A percentile compares a stretch with the other conserved stretches of the same genome.
Conservation (phyloP, 768 basidiomycete genomes). For the Kwoniella bestiolae region DNA sequence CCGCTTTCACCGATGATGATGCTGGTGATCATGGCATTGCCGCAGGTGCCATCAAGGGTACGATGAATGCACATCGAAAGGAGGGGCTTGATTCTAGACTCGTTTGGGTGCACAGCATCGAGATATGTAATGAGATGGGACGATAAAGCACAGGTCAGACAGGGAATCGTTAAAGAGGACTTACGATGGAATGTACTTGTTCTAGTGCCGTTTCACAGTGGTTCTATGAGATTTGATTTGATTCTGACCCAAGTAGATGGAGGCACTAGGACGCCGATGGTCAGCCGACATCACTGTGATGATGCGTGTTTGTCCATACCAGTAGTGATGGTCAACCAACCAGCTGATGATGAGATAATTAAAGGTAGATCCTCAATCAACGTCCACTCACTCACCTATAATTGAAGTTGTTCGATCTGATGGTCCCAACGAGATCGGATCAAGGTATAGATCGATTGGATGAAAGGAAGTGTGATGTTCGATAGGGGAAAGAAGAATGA, state of each 20-base stretch:
- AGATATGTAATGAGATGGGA: background rate
- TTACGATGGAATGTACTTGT: background rate
- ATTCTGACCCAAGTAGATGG: background rate
- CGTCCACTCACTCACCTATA: background rate
- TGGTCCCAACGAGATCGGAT: background rate
- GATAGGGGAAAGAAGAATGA: background rate
- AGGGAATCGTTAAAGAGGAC: background rate
- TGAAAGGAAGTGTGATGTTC: background rate
- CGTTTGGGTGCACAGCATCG: background rate
- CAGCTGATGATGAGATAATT: background rate
- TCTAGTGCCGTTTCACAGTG: background rate
- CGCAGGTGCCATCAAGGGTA: background rate
- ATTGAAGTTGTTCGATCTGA: background rate
- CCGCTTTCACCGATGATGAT: background rate
- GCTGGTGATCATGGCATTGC: background rate
- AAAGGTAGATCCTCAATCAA: background rate
- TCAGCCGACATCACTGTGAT: background rate
- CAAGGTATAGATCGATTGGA: background rate
- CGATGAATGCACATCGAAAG: background rate
- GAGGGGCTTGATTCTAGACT: constrained; percentile 13
- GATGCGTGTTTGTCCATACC: too few species aligned
- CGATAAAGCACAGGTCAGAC: background rate
- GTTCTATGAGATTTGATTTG: background rate
- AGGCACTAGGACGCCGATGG: background rate
- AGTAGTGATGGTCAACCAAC: too few species aligned